phyloP scores from a whole-genome alignment of 768 basidiomycete species.

The Agaricus blazei region DNA sequence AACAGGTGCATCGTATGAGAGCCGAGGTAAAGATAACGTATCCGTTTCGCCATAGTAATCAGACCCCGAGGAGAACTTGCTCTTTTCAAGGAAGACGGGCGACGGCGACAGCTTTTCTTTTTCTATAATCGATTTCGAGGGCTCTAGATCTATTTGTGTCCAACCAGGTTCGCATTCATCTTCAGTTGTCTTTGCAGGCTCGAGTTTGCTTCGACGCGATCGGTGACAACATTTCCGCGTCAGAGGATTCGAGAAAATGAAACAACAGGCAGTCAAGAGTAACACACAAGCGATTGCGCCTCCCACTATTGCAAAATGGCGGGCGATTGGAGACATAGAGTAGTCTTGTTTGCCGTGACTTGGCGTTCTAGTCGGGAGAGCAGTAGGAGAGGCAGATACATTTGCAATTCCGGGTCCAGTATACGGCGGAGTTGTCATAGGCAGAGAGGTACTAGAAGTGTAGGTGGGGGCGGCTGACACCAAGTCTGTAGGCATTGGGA shows the following conservation, averaged over 20 bases:
- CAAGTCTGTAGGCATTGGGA: neutral
- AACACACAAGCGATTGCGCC: neutral
- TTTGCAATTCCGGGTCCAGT: slow-evolving; percentile 4
- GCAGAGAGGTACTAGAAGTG: neutral
- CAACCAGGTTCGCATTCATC: neutral
- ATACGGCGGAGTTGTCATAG: slow-evolving; percentile 1
- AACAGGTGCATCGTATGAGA: neutral
- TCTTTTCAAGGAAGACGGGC: neutral
- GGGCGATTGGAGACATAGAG: neutral
- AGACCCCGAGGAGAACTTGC: slow-evolving; percentile 12
- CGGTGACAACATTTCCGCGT: neutral
- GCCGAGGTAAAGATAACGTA: slow-evolving; percentile 3
- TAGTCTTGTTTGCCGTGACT: neutral
- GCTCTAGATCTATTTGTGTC: neutral
- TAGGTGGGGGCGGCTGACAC: neutral
- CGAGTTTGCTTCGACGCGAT: neutral
- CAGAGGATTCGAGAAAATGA: slow-evolving; percentile 5
- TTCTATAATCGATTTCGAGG: neutral
- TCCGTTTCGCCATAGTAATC: slow-evolving; percentile 3
- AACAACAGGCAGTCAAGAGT: neutral
- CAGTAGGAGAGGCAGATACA: neutral
- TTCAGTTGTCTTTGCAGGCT: neutral
- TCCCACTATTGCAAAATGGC: slow-evolving; percentile 5
- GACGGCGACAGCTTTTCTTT: neutral
- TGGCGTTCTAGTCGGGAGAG: neutral